phyloP scores from a whole-genome alignment of 2,329 filamentous ascomycete genomes.

The Aspergillus arachidicola region DNA sequence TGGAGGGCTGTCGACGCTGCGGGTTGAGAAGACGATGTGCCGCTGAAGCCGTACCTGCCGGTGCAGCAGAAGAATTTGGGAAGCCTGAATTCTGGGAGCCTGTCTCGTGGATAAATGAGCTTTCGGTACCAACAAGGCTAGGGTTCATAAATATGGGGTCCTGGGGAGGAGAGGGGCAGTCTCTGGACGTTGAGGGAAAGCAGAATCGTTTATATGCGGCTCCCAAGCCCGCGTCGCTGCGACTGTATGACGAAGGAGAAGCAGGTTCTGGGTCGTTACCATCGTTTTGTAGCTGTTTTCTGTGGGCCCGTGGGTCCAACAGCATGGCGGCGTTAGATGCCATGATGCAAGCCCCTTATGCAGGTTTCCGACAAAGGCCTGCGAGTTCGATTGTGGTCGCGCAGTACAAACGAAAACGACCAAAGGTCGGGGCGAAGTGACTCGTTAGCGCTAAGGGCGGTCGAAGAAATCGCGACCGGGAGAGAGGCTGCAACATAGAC shows the following conservation, averaged over 20 bases:
- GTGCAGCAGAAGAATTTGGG: conserved; percentile 21
- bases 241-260: conserved; percentile 12
- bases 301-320: conserved; percentile 47
- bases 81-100: conserved; percentile 22
- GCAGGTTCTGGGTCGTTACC: conserved; percentile 30
- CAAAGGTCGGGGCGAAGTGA: background rate
- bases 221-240: conserved; percentile 9
- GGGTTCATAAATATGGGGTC: conserved; percentile 20
- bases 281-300: conserved; percentile 37
- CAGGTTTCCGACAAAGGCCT: conserved; percentile 17
- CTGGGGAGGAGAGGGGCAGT: conserved; percentile 16
- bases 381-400: background rate
- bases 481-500: background rate
- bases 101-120: conserved; percentile 29
- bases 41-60: conserved; percentile 29
- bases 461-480: conserved; percentile 5
- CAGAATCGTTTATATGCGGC: conserved; percentile 12
- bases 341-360: conserved; percentile 31
- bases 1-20: conserved; percentile 16
- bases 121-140: conserved; percentile 14
- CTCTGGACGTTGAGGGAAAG: conserved; percentile 16
- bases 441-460: conserved; percentile 3
- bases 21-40: conserved; percentile 26
- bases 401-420: background rate
- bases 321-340: conserved; percentile 46